These are phyloP conservation scores for Inosperma sp. DNA, from an alignment of 768 basidiomycete genomes.

Conservation along the genomic window DNA sequence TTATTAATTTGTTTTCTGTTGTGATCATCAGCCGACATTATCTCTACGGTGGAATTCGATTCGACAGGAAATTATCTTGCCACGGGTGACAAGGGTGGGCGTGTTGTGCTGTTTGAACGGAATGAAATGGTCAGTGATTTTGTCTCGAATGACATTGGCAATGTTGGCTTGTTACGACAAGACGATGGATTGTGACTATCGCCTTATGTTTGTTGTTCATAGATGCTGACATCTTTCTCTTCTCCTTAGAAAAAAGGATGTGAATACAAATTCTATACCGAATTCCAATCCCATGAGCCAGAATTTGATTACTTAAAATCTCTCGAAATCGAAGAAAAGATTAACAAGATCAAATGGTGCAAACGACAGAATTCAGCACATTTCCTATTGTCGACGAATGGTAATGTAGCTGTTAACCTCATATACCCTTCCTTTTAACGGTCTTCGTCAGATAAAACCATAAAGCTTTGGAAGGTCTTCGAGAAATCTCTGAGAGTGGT, in stretches of 20 bases:
- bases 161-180: no score
- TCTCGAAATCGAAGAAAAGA: constrained; percentile 99
- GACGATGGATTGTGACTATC: no score
- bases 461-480: constrained; percentile 99
- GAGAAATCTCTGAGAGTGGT: constrained; percentile 96
- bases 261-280: constrained; percentile 99
- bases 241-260: constrained; percentile 98
- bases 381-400: constrained; percentile 95
- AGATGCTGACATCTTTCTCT: constrained; percentile 5
- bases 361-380: constrained; percentile 96
- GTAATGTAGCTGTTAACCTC: constrained; percentile 41
- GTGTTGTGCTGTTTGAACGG: constrained; percentile 97
- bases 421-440: constrained; percentile 1
- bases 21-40: constrained; percentile 85
- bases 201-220: no score
- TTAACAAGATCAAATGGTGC: constrained; percentile 99
- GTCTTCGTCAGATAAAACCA: constrained; percentile 82
- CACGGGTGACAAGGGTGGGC: constrained; percentile 98
- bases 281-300: constrained; percentile 99
- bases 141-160: constrained; percentile 1
- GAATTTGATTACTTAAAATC: constrained; percentile 99
- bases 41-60: constrained; percentile 99
- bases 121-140: constrained; percentile 77
- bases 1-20: constrained; percentile 22
- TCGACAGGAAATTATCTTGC: constrained; percentile 99